phyloP scores from a whole-genome alignment of 2,329 filamentous ascomycete species.

The Colletotrichum sp. region DNA sequence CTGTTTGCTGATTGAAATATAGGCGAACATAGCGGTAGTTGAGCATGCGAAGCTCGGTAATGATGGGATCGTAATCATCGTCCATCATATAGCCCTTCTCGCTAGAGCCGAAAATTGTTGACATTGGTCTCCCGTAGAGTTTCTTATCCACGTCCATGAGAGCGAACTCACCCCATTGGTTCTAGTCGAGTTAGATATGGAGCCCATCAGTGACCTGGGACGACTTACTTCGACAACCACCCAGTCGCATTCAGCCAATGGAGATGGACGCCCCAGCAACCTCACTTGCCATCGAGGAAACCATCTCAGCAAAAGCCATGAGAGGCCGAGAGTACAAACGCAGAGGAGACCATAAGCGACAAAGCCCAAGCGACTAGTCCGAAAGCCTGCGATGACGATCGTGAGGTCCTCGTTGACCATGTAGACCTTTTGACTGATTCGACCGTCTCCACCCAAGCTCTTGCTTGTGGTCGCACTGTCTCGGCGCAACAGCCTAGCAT shows the following conservation, averaged over 20 bases:
- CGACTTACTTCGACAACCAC: slow-evolving; percentile 80
- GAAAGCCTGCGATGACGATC: slow-evolving; percentile 91
- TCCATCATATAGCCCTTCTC: slow-evolving; percentile 66
- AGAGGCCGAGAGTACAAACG: slow-evolving; percentile 74
- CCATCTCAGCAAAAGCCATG: slow-evolving; percentile 88
- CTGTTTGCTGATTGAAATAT: slow-evolving; percentile 86
- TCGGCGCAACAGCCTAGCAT: slow-evolving; percentile 71
- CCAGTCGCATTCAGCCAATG: slow-evolving; percentile 83
- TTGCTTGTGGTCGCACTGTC: slow-evolving; percentile 73
- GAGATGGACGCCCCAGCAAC: slow-evolving; percentile 71
- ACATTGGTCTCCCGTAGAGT: slow-evolving; percentile 60
- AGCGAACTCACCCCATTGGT: slow-evolving; percentile 93
- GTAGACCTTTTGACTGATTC: slow-evolving; percentile 88
- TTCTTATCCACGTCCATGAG: slow-evolving; percentile 71
- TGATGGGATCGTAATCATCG: slow-evolving; percentile 78
- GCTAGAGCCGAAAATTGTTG: slow-evolving; percentile 69
- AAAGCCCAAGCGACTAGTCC: slow-evolving; percentile 75
- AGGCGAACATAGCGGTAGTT: slow-evolving; percentile 96
- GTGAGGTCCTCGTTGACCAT: slow-evolving; percentile 93
- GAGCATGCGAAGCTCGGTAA: slow-evolving; percentile 76
- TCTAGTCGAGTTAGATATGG: slow-evolving; percentile 50
- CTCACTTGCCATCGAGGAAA: slow-evolving; percentile 85
- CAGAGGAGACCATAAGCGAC: slow-evolving; percentile 74
- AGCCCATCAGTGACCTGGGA: neutral
- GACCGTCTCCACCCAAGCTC: slow-evolving; percentile 66